A percentile compares a stretch with the other conserved stretches of the same genome.
These are phyloP conservation scores for Psidium friedrichsthalianum DNA, from an alignment of 345 rosid species.

Conservation along the genomic window DNA sequence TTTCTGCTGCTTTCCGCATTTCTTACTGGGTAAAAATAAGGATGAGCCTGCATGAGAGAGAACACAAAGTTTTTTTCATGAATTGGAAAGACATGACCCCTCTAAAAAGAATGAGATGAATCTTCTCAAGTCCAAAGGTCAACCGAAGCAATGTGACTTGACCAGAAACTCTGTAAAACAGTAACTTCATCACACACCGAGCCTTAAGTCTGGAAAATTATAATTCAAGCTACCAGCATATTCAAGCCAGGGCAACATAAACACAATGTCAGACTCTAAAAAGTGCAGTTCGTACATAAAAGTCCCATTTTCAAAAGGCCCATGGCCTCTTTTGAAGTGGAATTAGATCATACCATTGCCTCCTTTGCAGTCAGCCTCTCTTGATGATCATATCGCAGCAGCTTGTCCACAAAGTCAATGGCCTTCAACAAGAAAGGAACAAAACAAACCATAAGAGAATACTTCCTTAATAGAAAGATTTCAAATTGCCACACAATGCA, in stretches of 20 bases:
- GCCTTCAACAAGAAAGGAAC: constrained; percentile 36
- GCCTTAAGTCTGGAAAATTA: not conserved
- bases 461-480: not conserved
- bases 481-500: not conserved
- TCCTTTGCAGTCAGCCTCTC: constrained; percentile 98
- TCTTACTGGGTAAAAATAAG: constrained; percentile 75
- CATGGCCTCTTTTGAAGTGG: not conserved
- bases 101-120: not conserved
- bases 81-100: not conserved
- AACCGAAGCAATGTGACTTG: not conserved
- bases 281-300: not conserved
- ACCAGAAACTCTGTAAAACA: not conserved
- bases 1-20: constrained; percentile 83
- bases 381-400: constrained; percentile 90
- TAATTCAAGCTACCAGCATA: not conserved
- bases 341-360: constrained; percentile 58
- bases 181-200: not conserved
- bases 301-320: not conserved
- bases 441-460: not conserved
- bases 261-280: not conserved
- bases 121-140: not conserved
- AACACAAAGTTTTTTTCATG: not conserved
- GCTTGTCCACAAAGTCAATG: constrained; percentile 87
- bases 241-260: not conserved
- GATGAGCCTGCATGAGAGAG: constrained; percentile 57